These are phyloP conservation scores for Phylloporus gajari DNA, from an alignment of 1,284 basidiomycete genomes.

Conservation along the genomic window DNA sequence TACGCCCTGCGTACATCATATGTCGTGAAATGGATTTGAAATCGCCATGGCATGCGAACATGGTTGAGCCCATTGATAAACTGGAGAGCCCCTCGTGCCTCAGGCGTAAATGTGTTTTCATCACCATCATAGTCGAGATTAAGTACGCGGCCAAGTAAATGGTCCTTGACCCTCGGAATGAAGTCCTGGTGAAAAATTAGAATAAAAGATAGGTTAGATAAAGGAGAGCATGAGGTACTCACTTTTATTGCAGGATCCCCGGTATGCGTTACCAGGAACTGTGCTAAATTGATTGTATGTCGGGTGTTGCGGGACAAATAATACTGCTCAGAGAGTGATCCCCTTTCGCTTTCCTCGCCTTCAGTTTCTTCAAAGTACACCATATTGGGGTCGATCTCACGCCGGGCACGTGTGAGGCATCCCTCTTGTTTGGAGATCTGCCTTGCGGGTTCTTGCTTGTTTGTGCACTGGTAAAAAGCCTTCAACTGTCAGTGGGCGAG, in stretches of 20 bases:
- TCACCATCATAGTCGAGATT: constrained; percentile 14
- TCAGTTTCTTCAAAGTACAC: no score
- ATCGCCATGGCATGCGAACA: not conserved
- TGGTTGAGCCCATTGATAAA: constrained; percentile 14
- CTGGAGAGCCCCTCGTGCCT: not conserved
- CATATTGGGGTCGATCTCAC: not conserved
- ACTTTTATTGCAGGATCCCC: not conserved
- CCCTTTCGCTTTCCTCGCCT: no score
- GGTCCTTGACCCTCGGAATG: constrained; percentile 6
- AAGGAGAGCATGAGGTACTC: not conserved
- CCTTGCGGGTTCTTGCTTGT: not conserved
- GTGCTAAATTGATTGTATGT: no score
- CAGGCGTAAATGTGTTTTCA: not conserved
- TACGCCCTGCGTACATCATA: constrained; percentile 29
- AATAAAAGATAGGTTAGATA: no score
- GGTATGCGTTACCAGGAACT: not conserved
- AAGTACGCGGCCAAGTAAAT: not conserved
- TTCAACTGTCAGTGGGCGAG: not conserved
- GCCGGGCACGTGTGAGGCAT: not conserved
- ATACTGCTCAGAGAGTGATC: no score
- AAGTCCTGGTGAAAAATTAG: constrained; percentile 9
- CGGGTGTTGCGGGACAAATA: no score
- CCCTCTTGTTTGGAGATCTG: constrained; percentile 14
- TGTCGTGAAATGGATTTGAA: constrained; percentile 43
- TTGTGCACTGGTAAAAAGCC: not conserved